Conservation (phyloP, 108 stramenopile species). For the Cyclotella choctawhatcheeana region DNA sequence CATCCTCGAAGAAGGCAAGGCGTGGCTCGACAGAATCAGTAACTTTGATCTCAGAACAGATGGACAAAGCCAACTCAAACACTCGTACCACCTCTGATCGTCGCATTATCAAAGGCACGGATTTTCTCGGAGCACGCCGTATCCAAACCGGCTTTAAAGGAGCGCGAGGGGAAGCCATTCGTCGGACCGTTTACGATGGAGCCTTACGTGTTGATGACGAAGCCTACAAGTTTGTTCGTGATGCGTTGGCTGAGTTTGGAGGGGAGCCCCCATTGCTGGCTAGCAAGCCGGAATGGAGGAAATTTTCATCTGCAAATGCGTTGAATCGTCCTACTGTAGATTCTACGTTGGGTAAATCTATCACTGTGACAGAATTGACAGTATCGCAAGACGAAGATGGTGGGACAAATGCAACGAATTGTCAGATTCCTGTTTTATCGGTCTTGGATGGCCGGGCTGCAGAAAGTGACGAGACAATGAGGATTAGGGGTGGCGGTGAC, state of each 20-base stretch:
- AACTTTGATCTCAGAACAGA: background rate
- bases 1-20: background rate
- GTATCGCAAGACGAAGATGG: background rate
- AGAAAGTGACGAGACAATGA: background rate
- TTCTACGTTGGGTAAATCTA: background rate
- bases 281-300: constrained; percentile 29
- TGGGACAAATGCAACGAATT: constrained; percentile 1
- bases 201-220: constrained; percentile 71
- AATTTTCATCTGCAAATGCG: constrained; percentile 11
- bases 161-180: constrained; percentile 58
- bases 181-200: constrained; percentile 74
- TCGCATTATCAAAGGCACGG: constrained; percentile 13
- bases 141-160: constrained; percentile 76
- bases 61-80: background rate
- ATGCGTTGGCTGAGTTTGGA: constrained; percentile 46
- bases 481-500: constrained; percentile 29
- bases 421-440: constrained; percentile 5
- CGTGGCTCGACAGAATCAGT: background rate
- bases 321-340: constrained; percentile 27
- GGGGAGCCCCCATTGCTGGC: background rate
- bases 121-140: constrained; percentile 61
- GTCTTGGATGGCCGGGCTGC: background rate
- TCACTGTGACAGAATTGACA: constrained; percentile 25
- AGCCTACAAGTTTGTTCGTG: constrained; percentile 47
- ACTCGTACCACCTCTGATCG: constrained; percentile 39